Evolutionary conservation across 202 grass and related monocot genomes (phyloP).

Genomic region (Dendrocalamus latiflorus): DNA sequence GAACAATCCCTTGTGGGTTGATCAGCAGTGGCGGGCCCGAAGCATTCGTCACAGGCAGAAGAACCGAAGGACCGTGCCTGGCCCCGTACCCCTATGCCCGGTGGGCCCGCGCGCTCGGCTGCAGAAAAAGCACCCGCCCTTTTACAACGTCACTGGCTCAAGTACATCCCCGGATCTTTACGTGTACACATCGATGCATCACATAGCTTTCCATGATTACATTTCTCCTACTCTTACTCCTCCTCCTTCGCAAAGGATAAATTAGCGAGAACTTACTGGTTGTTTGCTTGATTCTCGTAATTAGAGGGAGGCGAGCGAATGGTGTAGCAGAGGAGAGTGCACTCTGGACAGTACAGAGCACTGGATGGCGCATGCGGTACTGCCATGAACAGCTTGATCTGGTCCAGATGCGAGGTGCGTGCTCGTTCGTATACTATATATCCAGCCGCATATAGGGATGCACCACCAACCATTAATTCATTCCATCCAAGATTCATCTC

Average conservation of each 20-base stretch:
- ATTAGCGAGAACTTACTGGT: not conserved
- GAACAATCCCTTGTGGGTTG: conserved; percentile 44
- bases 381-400: conserved; percentile 2
- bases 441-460: not conserved
- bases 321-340: not conserved
- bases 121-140: not conserved
- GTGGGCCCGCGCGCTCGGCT: not conserved
- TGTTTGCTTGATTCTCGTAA: not conserved
- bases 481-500: not conserved
- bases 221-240: not conserved
- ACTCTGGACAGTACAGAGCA: not conserved
- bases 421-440: not conserved
- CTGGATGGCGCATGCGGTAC: not conserved
- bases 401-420: conserved; percentile 6
- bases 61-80: conserved; percentile 24
- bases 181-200: not conserved
- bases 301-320: not conserved
- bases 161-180: not conserved
- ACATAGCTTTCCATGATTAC: not conserved
- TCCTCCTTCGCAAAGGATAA: not conserved
- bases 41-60: not conserved
- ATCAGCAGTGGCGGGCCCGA: conserved; percentile 14
- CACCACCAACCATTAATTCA: not conserved
- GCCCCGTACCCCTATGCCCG: conserved; percentile 16
- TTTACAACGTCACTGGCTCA: not conserved